A percentile compares a stretch with the other conserved stretches of the same genome.
phyloP scores from a whole-genome alignment of 257 asterid genomes.

The Nicotiana attenuata region DNA sequence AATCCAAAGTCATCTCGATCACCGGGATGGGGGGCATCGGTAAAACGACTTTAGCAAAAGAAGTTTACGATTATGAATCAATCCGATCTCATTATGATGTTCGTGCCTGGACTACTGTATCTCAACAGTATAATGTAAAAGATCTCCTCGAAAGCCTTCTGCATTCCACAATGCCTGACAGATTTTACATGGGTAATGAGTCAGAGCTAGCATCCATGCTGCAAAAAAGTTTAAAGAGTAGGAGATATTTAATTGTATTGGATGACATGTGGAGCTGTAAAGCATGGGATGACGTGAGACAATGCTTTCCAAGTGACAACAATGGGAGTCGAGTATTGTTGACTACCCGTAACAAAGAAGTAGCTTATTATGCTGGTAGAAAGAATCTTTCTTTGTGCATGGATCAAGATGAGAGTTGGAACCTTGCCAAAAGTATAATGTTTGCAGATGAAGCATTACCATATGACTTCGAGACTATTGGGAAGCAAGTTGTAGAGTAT shows the following conservation, averaged over 20 bases:
- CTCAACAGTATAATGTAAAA: neutral
- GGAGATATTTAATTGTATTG: constrained; percentile 14
- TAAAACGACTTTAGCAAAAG: constrained; percentile 12
- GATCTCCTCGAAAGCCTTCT: constrained; percentile 9
- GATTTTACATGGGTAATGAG: neutral
- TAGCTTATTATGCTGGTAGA: neutral
- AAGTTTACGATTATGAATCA: neutral
- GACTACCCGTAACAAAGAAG: constrained; percentile 13
- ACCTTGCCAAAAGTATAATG: neutral
- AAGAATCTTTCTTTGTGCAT: neutral
- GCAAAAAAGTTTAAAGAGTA: neutral
- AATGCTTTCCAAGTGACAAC: constrained; percentile 8
- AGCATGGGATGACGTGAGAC: constrained; percentile 9
- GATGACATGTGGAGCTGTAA: constrained; percentile 16
- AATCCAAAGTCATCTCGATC: neutral
- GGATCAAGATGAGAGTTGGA: constrained; percentile 11
- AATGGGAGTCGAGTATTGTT: constrained; percentile 17
- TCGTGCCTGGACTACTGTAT: constrained; percentile 14
- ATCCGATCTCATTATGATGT: neutral
- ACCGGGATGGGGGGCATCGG: constrained; percentile 19
- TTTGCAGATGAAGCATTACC: neutral
- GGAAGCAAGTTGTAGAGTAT: neutral
- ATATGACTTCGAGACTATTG: neutral
- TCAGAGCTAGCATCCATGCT: neutral
- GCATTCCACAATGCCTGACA: neutral